Evolutionary conservation across 352 stramenopile species (phyloP), one percentile per base, ranked within the genome.

Genomic region (Globisporangium parvum): DNA sequence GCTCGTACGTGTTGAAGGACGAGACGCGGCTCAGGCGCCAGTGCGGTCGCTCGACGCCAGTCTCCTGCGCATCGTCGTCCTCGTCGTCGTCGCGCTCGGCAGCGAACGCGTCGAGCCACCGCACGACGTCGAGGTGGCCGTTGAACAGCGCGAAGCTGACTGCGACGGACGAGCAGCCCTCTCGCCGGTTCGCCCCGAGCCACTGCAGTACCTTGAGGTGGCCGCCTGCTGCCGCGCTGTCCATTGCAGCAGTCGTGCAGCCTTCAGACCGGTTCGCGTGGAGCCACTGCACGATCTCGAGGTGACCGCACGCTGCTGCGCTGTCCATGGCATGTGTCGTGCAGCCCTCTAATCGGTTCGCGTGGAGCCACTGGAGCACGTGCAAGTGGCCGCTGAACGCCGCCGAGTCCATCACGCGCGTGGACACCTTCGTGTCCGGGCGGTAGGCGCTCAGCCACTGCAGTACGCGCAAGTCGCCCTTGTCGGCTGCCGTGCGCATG

Each of bases 401-500:
- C 0, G 84, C 81, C 56, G 81, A 91, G 66, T 94, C 80, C 79
- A 94, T 89, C 18, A 88, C 71, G 59, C 71, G 77, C 31, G 73
- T 74, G 1, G 77, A 85, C 15, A 84, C 3, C 3, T 33, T 33
- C 28, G n/a, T n/a, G n/a, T n/a, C 72, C 6, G 77, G 75, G 1
- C 75, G 66, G 51, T 91, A 85, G 0, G 65, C 60, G 24, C 72
- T 82, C 17, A 88, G 62, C 83, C 83, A 93, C 47, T 77, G 62
- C 5, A 93, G 66, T 14, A 88, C 62, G 18, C 33, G 46, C 31
- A 93, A 37, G 45, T 89, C 70, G 40, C 80, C 80, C n/a, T 75
- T 68, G 65, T 91, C 82, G 3, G 82, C 79, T 10, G 83, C 83
- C 15, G 66, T 83, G 47, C 80, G 76, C 48, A 88, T 75, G 15